phyloP scores from a whole-genome alignment of 2,329 filamentous ascomycete species.

The Aureobasidium melanogenum region DNA sequence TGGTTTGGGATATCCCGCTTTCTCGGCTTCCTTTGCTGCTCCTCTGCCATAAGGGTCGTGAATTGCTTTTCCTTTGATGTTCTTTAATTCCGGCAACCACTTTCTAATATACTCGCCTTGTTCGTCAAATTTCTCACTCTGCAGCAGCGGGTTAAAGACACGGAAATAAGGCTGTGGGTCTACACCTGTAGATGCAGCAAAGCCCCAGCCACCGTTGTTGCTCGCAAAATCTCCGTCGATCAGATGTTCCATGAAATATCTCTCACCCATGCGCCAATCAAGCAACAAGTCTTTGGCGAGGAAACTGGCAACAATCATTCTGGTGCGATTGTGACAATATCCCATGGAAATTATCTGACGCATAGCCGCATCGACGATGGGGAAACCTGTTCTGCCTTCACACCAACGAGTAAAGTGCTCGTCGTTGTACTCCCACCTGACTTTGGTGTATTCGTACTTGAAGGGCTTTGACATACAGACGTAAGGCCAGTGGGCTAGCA shows the following conservation, averaged over 20 bases:
- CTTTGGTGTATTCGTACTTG: constrained; percentile 77
- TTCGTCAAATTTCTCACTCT: constrained; percentile 78
- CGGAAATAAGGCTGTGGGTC: constrained; percentile 87
- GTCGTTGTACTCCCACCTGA: constrained; percentile 70
- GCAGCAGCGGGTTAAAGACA: constrained; percentile 77
- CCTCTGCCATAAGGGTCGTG: constrained; percentile 72
- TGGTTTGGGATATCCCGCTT: constrained; percentile 61
- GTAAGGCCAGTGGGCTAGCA: constrained; percentile 78
- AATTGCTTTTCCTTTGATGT: constrained; percentile 57
- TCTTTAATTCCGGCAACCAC: constrained; percentile 69
- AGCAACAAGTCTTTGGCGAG: constrained; percentile 70
- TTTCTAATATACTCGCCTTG: constrained; percentile 71
- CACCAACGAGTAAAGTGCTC: constrained; percentile 66
- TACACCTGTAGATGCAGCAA: constrained; percentile 59
- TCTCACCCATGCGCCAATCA: constrained; percentile 76
- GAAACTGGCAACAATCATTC: constrained; percentile 79
- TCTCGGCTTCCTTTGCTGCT: constrained; percentile 49
- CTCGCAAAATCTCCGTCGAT: constrained; percentile 73
- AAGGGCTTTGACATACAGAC: constrained; percentile 69
- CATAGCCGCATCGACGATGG: constrained; percentile 82
- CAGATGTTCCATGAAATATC: constrained; percentile 72
- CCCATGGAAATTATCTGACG: constrained; percentile 61
- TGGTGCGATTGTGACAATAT: constrained; percentile 73
- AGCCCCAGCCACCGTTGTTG: constrained; percentile 66
- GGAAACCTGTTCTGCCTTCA: constrained; percentile 65